These are phyloP conservation scores for Cystofilobasidium ferigula DNA, from an alignment of 768 basidiomycete genomes.

Conservation along the genomic window DNA sequence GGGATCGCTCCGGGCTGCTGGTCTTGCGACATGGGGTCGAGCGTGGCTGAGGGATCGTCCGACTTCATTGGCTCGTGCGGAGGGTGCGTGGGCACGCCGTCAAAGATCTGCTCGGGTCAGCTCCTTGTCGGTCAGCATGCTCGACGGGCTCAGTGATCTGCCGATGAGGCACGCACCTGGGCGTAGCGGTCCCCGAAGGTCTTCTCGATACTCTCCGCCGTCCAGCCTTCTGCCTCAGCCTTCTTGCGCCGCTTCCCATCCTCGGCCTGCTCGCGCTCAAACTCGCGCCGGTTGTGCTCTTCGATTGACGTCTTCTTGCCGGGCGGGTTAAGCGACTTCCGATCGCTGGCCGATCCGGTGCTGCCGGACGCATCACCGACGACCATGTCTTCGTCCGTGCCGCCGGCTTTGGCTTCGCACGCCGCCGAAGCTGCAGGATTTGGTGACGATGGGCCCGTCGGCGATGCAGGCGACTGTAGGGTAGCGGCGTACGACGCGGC, in stretches of 20 bases:
- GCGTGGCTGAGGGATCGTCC: background rate
- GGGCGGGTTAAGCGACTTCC: background rate
- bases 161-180: slow-evolving; percentile 7
- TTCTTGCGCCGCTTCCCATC: slow-evolving; percentile 17
- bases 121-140: too few species aligned
- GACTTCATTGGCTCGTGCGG: background rate
- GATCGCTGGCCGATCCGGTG: background rate
- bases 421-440: background rate
- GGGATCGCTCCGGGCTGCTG: slow-evolving; percentile 10
- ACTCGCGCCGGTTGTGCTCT: slow-evolving; percentile 10
- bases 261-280: slow-evolving; percentile 13
- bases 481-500: background rate
- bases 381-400: background rate
- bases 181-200: slow-evolving; percentile 25
- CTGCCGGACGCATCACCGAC: background rate
- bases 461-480: background rate
- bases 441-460: background rate
- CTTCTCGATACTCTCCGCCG: slow-evolving; percentile 21
- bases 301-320: background rate
- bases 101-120: slow-evolving; percentile 15
- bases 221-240: slow-evolving; percentile 23
- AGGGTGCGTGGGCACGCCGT: slow-evolving; percentile 20
- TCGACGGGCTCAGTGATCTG: background rate
- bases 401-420: background rate
- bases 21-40: background rate